phyloP scores from a whole-genome alignment of 1,284 basidiomycete genomes.

The Trichosporon ovoides region DNA sequence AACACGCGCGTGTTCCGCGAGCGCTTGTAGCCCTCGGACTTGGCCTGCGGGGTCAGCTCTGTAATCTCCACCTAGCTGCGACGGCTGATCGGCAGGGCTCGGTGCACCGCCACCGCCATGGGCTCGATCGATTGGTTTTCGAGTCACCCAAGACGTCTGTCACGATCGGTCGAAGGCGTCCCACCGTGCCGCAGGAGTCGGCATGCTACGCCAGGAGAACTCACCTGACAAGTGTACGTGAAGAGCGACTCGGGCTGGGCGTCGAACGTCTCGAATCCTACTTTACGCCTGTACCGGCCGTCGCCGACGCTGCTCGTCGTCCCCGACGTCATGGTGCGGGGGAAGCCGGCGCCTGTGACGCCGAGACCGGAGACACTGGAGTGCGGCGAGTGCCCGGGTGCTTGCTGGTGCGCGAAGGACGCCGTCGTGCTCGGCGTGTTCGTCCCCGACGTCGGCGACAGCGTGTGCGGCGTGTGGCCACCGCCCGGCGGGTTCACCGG shows the following conservation, averaged over 20 bases:
- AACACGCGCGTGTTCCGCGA: constrained; percentile 80
- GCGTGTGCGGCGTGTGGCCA: background rate
- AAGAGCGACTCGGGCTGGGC: constrained; percentile 53
- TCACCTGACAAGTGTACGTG: constrained; percentile 51
- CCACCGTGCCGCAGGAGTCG: background rate
- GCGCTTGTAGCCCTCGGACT: constrained; percentile 74
- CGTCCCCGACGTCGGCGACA: background rate
- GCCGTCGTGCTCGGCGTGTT: background rate
- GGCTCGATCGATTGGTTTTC: no score
- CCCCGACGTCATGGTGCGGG: constrained; percentile 15
- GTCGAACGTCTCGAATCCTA: constrained; percentile 75
- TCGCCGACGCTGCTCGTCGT: constrained; percentile 18
- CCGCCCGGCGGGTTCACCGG: background rate
- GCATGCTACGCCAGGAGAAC: background rate
- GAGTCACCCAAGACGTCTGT: no score
- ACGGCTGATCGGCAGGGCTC: no score
- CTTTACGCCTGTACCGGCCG: constrained; percentile 70
- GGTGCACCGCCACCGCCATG: no score
- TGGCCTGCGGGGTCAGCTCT: constrained; percentile 57
- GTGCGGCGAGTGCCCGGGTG: background rate
- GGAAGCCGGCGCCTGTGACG: constrained; percentile 10
- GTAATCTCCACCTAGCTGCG: background rate
- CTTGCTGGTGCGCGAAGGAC: background rate
- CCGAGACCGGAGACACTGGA: background rate
- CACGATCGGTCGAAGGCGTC: no score